Base-by-base conservation (phyloP, 208 protist genomes). In the Acanthamoeba castellanii region DNA sequence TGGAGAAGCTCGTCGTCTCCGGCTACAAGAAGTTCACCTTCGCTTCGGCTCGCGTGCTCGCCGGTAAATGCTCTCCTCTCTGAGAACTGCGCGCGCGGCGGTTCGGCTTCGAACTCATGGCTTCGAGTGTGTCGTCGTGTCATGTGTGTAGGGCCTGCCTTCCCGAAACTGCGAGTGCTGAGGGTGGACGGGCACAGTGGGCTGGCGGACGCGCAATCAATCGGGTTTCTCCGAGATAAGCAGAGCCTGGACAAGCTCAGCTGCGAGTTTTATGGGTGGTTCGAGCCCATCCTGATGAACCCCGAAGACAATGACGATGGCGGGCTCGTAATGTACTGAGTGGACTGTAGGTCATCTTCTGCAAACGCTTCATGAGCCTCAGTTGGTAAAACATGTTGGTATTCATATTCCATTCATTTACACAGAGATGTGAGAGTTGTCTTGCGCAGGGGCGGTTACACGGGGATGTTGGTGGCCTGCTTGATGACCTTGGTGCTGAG, bases 401-500 rank as follows among this genome's bases (percentile, higher is more conserved):
- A n/a, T n/a, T n/a, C n/a, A n/a, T n/a, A n/a, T n/a, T n/a, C n/a
- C n/a, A n/a, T n/a, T n/a, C n/a, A n/a, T n/a, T n/a, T n/a, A n/a
- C n/a, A n/a, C n/a, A n/a, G n/a, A n/a, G n/a, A n/a, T n/a, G n/a
- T n/a, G n/a, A n/a, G n/a, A n/a, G n/a, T n/a, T n/a, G n/a, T n/a
- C n/a, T n/a, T n/a, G n/a, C n/a, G n/a, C n/a, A n/a, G n/a, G n/a
- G n/a, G n/a, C n/a, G n/a, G n/a, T 11, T 52, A 52, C 47, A 52
- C 68, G 34, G 68, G n/a, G n/a, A n/a, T 18, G 64, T 42, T 87
- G 47, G 37, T 87, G 50, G 78, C 78, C 78, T 87, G 78, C 50
- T 87, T 52, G 78, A 87, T 61, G 50, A 87, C 78, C 78, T 87
- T 87, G 78, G 78, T 61, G 42, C 47, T 64, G 45, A 87, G 25